phyloP scores from a whole-genome alignment of 108 stramenopile species.

The Fragilaria crotonensis region DNA sequence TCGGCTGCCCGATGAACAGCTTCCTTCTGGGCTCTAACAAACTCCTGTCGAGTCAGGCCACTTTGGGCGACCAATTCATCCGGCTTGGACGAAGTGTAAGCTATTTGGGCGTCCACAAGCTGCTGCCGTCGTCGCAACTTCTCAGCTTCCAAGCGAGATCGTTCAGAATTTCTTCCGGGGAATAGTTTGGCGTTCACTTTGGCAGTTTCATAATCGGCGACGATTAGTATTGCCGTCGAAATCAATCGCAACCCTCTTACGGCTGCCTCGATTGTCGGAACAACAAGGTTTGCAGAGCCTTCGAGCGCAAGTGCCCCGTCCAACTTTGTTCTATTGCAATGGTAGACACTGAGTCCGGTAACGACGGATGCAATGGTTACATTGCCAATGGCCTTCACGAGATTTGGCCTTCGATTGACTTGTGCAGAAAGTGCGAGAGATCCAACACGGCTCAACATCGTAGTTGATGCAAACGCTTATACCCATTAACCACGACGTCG shows the following conservation, averaged over 20 bases:
- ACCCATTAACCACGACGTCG: no score
- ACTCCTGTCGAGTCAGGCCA: slow-evolving; percentile 1
- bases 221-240: slow-evolving; percentile 41
- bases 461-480: no score
- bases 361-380: no score
- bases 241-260: slow-evolving; percentile 47
- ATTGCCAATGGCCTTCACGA: no score
- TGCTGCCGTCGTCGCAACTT: slow-evolving; percentile 23
- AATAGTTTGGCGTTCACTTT: slow-evolving; percentile 8
- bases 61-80: slow-evolving; percentile 1
- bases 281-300: slow-evolving; percentile 7
- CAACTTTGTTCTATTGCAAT: background rate
- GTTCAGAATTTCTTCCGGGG: background rate
- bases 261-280: slow-evolving; percentile 60
- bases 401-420: no score
- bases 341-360: no score
- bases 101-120: slow-evolving; percentile 54
- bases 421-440: no score
- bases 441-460: no score
- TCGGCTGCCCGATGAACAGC: slow-evolving; percentile 49
- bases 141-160: slow-evolving; percentile 22
- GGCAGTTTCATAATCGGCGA: slow-evolving; percentile 53
- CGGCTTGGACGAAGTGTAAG: slow-evolving; percentile 28
- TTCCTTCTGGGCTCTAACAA: slow-evolving; percentile 40
- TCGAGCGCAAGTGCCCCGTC: background rate